A percentile compares a stretch with the other conserved stretches of the same genome.
These are phyloP conservation scores for Neopestalotiopsis sp. DNA, from an alignment of 2,329 filamentous ascomycete genomes.

Conservation along the genomic window DNA sequence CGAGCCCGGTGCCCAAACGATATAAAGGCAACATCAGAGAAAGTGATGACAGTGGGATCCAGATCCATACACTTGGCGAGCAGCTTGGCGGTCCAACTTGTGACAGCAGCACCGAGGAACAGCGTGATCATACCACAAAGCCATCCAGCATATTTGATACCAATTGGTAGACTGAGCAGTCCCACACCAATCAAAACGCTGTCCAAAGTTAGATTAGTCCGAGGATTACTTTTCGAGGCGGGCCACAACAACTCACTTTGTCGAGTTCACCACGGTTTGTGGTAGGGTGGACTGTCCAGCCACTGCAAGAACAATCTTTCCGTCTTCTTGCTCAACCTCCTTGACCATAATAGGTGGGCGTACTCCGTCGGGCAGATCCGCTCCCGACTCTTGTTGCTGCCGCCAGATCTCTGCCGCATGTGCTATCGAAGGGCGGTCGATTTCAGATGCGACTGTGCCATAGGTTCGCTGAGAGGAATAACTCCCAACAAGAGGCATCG, in stretches of 20 bases:
- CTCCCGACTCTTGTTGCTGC: slow-evolving; percentile 56
- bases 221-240: too few relatives aligned
- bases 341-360: slow-evolving; percentile 83
- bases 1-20: slow-evolving; percentile 86
- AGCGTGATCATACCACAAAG: slow-evolving; percentile 80
- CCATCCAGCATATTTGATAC: slow-evolving; percentile 88
- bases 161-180: slow-evolving; percentile 85
- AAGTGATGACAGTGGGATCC: slow-evolving; percentile 86
- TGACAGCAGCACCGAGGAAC: slow-evolving; percentile 74
- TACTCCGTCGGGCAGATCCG: slow-evolving; percentile 60
- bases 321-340: slow-evolving; percentile 81
- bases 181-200: slow-evolving; percentile 87
- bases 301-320: slow-evolving; percentile 81
- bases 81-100: slow-evolving; percentile 84
- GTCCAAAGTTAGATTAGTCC: slow-evolving; percentile 19
- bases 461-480: slow-evolving; percentile 66
- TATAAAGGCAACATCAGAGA: slow-evolving; percentile 90
- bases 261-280: slow-evolving; percentile 96
- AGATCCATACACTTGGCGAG: slow-evolving; percentile 88
- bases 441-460: slow-evolving; percentile 55
- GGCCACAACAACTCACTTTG: slow-evolving; percentile 59
- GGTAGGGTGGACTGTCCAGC: slow-evolving; percentile 94
- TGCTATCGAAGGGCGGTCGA: slow-evolving; percentile 52
- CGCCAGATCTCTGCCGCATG: slow-evolving; percentile 58
- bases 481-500: slow-evolving; percentile 74